Evolutionary conservation across 495 filamentous ascomycete genomes (phyloP).

Genomic region (Penicillium maclennaniae): DNA sequence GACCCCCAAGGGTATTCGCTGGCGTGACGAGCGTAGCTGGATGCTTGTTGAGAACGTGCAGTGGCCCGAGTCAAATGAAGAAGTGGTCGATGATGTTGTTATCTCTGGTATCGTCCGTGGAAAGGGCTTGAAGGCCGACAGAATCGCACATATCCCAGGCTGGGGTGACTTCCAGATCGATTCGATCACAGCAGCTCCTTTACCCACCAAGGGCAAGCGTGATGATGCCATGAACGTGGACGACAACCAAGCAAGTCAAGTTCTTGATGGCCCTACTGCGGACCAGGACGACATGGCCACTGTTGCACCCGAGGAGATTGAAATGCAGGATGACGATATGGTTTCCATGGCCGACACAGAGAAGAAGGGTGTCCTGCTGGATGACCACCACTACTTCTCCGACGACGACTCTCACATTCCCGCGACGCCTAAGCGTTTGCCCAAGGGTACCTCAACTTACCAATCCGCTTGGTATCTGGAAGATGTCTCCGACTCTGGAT

Average conservation of each 20-base stretch:
- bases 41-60: constrained; percentile 81
- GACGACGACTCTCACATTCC: constrained; percentile 73
- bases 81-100: constrained; percentile 53
- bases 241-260: constrained; percentile 40
- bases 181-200: constrained; percentile 71
- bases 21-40: constrained; percentile 93
- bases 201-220: constrained; percentile 52
- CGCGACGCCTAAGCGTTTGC: constrained; percentile 65
- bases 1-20: constrained; percentile 84
- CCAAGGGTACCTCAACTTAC: constrained; percentile 88
- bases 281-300: constrained; percentile 79
- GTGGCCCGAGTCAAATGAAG: constrained; percentile 54
- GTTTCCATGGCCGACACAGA: constrained; percentile 51
- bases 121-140: constrained; percentile 79
- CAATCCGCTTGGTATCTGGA: constrained; percentile 91
- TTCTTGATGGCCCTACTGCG: constrained; percentile 64
- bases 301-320: constrained; percentile 78
- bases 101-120: constrained; percentile 88
- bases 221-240: constrained; percentile 72
- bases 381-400: constrained; percentile 97
- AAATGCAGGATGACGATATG: constrained; percentile 68
- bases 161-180: constrained; percentile 95
- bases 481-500: constrained; percentile 82
- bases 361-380: constrained; percentile 79
- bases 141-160: constrained; percentile 85